A percentile compares a stretch with the other conserved stretches of the same genome.
These are phyloP conservation scores for Euphorbia schlechtendalii DNA, from an alignment of 441 rosid genomes.

Conservation along the genomic window DNA sequence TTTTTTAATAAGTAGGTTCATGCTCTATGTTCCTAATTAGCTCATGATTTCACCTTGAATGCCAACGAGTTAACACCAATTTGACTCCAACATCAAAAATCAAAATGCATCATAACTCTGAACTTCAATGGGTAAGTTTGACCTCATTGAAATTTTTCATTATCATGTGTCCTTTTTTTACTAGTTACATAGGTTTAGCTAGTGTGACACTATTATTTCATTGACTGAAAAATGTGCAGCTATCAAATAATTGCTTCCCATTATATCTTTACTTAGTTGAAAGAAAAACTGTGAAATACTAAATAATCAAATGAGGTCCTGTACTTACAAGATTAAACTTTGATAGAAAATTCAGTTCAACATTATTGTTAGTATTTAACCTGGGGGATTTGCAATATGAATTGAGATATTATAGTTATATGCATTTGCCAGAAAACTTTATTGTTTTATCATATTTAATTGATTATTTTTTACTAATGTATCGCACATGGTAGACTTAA, in stretches of 20 bases:
- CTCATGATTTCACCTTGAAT: neutral
- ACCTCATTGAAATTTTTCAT: neutral
- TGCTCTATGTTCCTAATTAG: neutral
- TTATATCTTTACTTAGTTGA: neutral
- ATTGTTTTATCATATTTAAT: neutral
- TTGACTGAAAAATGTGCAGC: neutral
- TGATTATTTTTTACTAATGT: neutral
- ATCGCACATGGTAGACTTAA: slow-evolving; percentile 4
- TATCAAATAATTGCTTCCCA: slow-evolving; percentile 1
- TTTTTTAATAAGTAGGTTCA: neutral
- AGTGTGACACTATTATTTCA: neutral
- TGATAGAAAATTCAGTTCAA: neutral
- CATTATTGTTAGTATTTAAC: too few relatives aligned
- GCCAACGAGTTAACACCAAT: neutral
- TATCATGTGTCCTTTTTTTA: neutral
- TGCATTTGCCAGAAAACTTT: neutral
- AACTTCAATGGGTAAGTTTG: neutral
- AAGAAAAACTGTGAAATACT: too few relatives aligned
- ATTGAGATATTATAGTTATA: neutral
- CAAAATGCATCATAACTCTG: neutral
- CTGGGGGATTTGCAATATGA: slow-evolving; percentile 6
- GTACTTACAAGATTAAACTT: too few relatives aligned
- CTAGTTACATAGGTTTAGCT: neutral
- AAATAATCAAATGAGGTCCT: too few relatives aligned
- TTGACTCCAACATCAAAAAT: neutral